Base-by-base conservation (phyloP, 495 filamentous ascomycete species). In the Ascodesmis nigricans region DNA sequence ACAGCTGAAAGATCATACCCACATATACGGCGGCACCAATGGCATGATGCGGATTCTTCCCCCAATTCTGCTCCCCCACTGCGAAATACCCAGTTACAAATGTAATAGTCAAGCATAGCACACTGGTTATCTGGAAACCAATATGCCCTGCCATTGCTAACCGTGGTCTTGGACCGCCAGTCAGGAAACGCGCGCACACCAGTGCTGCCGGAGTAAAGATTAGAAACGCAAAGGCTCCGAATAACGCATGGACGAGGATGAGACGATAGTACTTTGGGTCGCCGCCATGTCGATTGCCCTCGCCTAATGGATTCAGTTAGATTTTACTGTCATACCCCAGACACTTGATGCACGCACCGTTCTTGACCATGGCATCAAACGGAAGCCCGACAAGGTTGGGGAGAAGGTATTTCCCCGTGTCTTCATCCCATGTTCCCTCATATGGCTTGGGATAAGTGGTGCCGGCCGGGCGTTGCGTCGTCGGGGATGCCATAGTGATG, bases 21-120 rank as follows among this genome's bases (percentile, higher is more conserved):
- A 78, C 73, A 54, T 87, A 95, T 37, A 97, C 71, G 23, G 82
- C 75, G 21, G 91, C 57, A 15, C 87, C 87, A 47, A 95, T 93
- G 37, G 81, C 71, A 58, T 82, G 78, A 58, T 97, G 87, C 1
- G 87, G 87, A 53, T 97, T 97, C 29, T 78, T 78, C 43, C 93
- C 61, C 47, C 70, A 80, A 40, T 83, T 64, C 30, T 58, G 52
- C 1, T 74, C 67, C 5, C 79, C 78, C 15, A 87, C 74, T 22
- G 84, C 78, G 49, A 80, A 65, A 53, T 63, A 83, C 9, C 82
- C 79, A 6, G 84, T 57, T 23, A 76, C 55, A 42, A 92, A 78
- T 6, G 76, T 55, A 14, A 78, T 71, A 0, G 79, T 84, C 19
- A 64, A 58, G 33, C 87, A 54, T 14, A 67, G 51, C 11, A 91